phyloP scores from a whole-genome alignment of 1,139 yeast genomes.

The Kodamaea ohmeri region DNA sequence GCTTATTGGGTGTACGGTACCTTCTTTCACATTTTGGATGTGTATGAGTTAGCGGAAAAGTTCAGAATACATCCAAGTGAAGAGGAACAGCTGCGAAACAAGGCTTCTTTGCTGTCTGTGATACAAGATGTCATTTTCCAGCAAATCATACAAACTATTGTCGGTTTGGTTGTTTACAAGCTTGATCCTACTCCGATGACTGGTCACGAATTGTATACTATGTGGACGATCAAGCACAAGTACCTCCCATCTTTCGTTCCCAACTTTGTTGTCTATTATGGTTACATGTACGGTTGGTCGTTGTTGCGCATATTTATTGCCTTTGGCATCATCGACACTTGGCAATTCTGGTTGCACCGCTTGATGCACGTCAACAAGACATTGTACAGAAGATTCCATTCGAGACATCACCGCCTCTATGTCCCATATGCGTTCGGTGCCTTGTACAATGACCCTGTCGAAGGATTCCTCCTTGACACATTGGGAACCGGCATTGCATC shows the following conservation, averaged over 20 bases:
- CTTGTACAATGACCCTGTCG: slow-evolving; percentile 86
- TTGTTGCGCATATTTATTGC: slow-evolving; percentile 55
- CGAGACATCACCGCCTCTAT: slow-evolving; percentile 89
- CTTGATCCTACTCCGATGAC: slow-evolving; percentile 66
- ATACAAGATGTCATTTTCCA: slow-evolving; percentile 78
- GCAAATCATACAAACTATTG: slow-evolving; percentile 75
- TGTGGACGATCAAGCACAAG: slow-evolving; percentile 58
- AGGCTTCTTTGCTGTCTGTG: slow-evolving; percentile 67
- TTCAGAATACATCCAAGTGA: slow-evolving; percentile 91
- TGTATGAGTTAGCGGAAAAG: slow-evolving; percentile 68
- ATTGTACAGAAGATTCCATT: slow-evolving; percentile 78
- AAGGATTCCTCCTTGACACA: slow-evolving; percentile 90
- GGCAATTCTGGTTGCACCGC: slow-evolving; percentile 93
- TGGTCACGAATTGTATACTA: slow-evolving; percentile 65
- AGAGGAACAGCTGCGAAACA: slow-evolving; percentile 74
- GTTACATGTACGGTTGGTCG: slow-evolving; percentile 63
- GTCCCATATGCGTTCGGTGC: slow-evolving; percentile 98
- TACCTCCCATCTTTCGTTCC: slow-evolving; percentile 42
- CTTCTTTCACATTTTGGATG: slow-evolving; percentile 73
- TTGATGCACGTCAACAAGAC: slow-evolving; percentile 79
- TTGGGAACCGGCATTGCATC: slow-evolving; percentile 86
- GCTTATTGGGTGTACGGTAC: slow-evolving; percentile 82
- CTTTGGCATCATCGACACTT: slow-evolving; percentile 76
- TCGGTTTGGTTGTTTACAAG: slow-evolving; percentile 54
- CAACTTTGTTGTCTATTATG: slow-evolving; percentile 39